These are phyloP conservation scores for Candida montana DNA, from an alignment of 805 yeast species.

Conservation along the genomic window DNA sequence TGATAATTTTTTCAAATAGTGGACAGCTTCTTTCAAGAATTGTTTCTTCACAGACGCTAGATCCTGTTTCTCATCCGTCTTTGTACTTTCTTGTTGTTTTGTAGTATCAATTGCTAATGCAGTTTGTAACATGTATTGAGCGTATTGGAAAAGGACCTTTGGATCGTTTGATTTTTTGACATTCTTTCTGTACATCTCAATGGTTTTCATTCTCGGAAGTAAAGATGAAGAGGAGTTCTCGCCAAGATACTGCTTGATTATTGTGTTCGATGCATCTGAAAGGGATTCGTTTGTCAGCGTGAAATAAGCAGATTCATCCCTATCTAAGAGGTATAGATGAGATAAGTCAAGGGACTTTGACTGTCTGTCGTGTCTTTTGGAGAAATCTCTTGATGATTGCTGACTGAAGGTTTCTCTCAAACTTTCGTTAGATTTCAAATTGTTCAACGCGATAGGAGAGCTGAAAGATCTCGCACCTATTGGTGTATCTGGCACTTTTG, in stretches of 20 bases:
- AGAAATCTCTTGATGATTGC: not conserved
- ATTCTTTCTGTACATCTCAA: slow-evolving; percentile 80
- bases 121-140: slow-evolving; percentile 83
- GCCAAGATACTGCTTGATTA: slow-evolving; percentile 51
- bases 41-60: slow-evolving; percentile 38
- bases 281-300: slow-evolving; percentile 36
- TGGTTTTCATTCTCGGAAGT: slow-evolving; percentile 73
- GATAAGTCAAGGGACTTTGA: slow-evolving; percentile 37
- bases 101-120: slow-evolving; percentile 54
- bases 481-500: slow-evolving; percentile 18
- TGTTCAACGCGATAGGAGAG: slow-evolving; percentile 8
- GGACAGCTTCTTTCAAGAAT: slow-evolving; percentile 71
- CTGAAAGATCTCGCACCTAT: slow-evolving; percentile 21
- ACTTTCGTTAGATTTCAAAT: slow-evolving; percentile 1
- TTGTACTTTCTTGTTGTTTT: not conserved
- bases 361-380: slow-evolving; percentile 18
- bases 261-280: slow-evolving; percentile 48
- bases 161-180: slow-evolving; percentile 86
- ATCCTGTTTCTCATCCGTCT: slow-evolving; percentile 30
- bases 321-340: slow-evolving; percentile 33
- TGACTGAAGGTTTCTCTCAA: not conserved
- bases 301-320: slow-evolving; percentile 28
- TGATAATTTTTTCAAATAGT: slow-evolving; percentile 62
- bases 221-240: slow-evolving; percentile 40
- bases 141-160: slow-evolving; percentile 80